Conservation (phyloP, 1,284 basidiomycete species). For the Phaffia rhodozyma region DNA sequence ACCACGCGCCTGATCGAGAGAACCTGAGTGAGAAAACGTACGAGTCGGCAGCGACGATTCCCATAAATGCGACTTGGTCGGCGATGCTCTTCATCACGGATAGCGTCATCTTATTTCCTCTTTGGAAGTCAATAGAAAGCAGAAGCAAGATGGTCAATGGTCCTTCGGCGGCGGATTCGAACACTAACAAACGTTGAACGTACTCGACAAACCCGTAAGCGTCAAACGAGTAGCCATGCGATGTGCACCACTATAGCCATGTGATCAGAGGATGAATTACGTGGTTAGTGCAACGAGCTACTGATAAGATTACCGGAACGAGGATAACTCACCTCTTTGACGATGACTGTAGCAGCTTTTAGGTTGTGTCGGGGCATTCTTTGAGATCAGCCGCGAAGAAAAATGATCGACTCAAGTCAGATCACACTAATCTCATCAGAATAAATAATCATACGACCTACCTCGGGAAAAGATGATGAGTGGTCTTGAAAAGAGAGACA, state of each 20-base stretch:
- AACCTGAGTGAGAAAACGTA: too few relatives aligned
- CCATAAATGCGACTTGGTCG: constrained; percentile 10
- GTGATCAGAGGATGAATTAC: too few relatives aligned
- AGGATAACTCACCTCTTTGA: not conserved
- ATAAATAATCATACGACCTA: too few relatives aligned
- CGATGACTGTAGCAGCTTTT: not conserved
- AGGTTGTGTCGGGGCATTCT: constrained; percentile 14
- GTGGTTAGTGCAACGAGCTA: too few relatives aligned
- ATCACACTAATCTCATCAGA: too few relatives aligned
- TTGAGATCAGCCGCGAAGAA: too few relatives aligned
- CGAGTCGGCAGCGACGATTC: constrained; percentile 5
- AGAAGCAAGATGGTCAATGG: not conserved
- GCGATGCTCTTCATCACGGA: constrained; percentile 5
- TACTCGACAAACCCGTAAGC: constrained; percentile 13
- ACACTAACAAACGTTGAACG: not conserved
- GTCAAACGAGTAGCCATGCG: constrained; percentile 1
- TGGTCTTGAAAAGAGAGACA: not conserved
- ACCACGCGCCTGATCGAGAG: too few relatives aligned
- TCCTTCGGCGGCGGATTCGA: not conserved
- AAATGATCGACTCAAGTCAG: too few relatives aligned
- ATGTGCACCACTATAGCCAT: not conserved
- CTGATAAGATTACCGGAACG: too few relatives aligned
- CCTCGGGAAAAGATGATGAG: constrained; percentile 12
- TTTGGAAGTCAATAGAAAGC: not conserved
- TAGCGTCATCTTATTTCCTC: constrained; percentile 9